phyloP scores from a whole-genome alignment of 140 eudicot species.

The Ambrosia hybrid region DNA sequence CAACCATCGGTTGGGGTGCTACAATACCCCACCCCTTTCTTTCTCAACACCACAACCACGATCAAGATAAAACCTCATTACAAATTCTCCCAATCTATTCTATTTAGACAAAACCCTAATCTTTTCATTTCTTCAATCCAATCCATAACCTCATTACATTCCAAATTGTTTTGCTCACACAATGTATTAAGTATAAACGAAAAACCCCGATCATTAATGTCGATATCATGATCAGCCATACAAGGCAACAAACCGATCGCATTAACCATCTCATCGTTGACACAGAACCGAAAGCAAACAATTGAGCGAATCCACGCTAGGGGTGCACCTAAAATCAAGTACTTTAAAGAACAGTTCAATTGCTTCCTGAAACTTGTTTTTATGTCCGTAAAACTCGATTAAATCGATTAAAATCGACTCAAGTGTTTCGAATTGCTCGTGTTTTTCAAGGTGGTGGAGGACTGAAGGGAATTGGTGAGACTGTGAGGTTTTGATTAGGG shows the following conservation, averaged over 20 bases:
- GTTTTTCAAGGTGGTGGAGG: conserved; percentile 50
- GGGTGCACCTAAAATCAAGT: conserved; percentile 61
- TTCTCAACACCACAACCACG: too few species aligned
- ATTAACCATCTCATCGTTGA: conserved; percentile 33
- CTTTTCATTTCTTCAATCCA: conserved; percentile 51
- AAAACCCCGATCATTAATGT: conserved; percentile 42
- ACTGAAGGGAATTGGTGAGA: conserved; percentile 38
- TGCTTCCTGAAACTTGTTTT: conserved; percentile 40
- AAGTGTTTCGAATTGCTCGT: conserved; percentile 64
- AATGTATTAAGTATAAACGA: conserved; percentile 48
- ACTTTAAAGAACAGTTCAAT: conserved; percentile 59
- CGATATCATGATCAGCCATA: conserved; percentile 53
- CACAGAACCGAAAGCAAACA: conserved; percentile 55
- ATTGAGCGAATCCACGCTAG: conserved; percentile 54
- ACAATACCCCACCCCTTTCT: too few species aligned
- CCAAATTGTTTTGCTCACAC: conserved; percentile 37
- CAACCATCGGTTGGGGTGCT: too few species aligned
- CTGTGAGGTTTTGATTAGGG: conserved; percentile 46
- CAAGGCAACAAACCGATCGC: conserved; percentile 50
- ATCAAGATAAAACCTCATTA: too few species aligned
- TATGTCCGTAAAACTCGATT: conserved; percentile 49
- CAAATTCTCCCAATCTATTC: conserved; percentile 47
- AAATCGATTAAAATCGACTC: conserved; percentile 58
- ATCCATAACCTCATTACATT: conserved; percentile 37
- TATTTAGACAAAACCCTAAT: conserved; percentile 48